Percentiles rank a stretch among this genome's conserved stretches.
These are phyloP conservation scores for Claviceps maximensis DNA, from an alignment of 2,329 filamentous ascomycete genomes.

Conservation along the genomic window DNA sequence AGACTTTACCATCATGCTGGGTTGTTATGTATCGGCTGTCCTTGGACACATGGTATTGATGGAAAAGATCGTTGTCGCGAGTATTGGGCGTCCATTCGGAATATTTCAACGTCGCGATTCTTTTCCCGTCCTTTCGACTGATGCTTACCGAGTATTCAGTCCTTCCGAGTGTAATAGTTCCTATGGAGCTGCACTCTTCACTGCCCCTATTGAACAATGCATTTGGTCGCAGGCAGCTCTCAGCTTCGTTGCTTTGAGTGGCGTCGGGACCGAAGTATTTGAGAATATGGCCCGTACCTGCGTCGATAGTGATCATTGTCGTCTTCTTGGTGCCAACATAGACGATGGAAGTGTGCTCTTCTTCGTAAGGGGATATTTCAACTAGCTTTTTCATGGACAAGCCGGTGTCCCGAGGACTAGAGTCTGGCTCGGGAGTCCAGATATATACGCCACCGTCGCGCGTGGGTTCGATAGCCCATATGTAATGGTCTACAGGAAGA, in stretches of 20 bases:
- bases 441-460: slow-evolving; percentile 79
- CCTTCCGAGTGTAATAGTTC: slow-evolving; percentile 70
- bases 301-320: slow-evolving; percentile 78
- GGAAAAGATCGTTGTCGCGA: slow-evolving; percentile 73
- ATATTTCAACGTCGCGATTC: slow-evolving; percentile 81
- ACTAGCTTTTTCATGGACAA: slow-evolving; percentile 77
- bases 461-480: slow-evolving; percentile 92
- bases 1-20: slow-evolving; percentile 70
- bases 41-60: slow-evolving; percentile 66
- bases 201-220: slow-evolving; percentile 51
- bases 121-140: slow-evolving; percentile 57
- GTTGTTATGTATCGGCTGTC: slow-evolving; percentile 85
- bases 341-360: slow-evolving; percentile 56
- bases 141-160: slow-evolving; percentile 87
- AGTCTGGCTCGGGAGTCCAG: slow-evolving; percentile 52
- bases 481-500: slow-evolving; percentile 64
- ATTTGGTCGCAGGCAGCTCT: slow-evolving; percentile 62
- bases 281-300: slow-evolving; percentile 66
- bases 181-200: slow-evolving; percentile 66
- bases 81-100: slow-evolving; percentile 93
- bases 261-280: slow-evolving; percentile 73
- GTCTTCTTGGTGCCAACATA: slow-evolving; percentile 90
- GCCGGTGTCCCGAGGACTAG: slow-evolving; percentile 51
- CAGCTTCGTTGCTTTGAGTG: slow-evolving; percentile 52
- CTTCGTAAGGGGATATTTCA: slow-evolving; percentile 69